Conservation (phyloP, 2,329 filamentous ascomycete species). For the Cadophora sp. region DNA sequence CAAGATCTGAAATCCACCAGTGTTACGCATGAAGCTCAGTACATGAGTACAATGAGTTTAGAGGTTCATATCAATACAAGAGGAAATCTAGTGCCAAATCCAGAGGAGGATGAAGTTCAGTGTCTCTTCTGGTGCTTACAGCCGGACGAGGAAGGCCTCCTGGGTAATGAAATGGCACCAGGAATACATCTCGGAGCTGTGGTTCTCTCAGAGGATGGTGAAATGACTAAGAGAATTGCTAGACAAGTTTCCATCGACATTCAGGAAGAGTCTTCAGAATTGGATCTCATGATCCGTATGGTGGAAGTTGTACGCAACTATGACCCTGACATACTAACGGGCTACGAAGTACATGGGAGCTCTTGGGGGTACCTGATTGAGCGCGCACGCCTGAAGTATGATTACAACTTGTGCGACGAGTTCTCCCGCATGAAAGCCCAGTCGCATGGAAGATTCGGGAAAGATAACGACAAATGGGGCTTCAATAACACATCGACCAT, state of each 20-base stretch:
- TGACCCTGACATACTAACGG: slow-evolving; percentile 92
- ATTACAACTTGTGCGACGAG: slow-evolving; percentile 89
- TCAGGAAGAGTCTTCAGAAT: slow-evolving; percentile 77
- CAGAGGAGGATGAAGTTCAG: slow-evolving; percentile 86
- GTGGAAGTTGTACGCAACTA: slow-evolving; percentile 82
- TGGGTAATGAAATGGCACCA: slow-evolving; percentile 55
- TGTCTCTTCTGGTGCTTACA: slow-evolving; percentile 92
- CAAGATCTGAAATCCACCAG: slow-evolving; percentile 77
- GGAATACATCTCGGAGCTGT: slow-evolving; percentile 73
- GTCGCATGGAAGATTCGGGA: slow-evolving; percentile 83
- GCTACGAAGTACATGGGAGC: slow-evolving; percentile 90
- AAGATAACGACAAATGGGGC: slow-evolving; percentile 88
- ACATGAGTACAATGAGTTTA: slow-evolving; percentile 96
- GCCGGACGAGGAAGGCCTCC: slow-evolving; percentile 68
- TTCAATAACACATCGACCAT: slow-evolving; percentile 94
- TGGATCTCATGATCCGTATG: slow-evolving; percentile 85
- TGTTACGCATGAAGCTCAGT: slow-evolving; percentile 83
- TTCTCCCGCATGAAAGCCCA: slow-evolving; percentile 87
- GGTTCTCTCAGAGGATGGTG: slow-evolving; percentile 68
- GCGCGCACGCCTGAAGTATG: slow-evolving; percentile 82
- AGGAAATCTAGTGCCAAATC: slow-evolving; percentile 82
- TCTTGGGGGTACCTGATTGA: slow-evolving; percentile 98
- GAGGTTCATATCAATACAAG: slow-evolving; percentile 92
- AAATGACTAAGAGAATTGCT: slow-evolving; percentile 65
- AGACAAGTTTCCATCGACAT: slow-evolving; percentile 69